Percentiles rank a stretch among this genome's conserved stretches.
These are phyloP conservation scores for Brassica nigra DNA, from an alignment of 345 rosid species.

Conservation along the genomic window DNA sequence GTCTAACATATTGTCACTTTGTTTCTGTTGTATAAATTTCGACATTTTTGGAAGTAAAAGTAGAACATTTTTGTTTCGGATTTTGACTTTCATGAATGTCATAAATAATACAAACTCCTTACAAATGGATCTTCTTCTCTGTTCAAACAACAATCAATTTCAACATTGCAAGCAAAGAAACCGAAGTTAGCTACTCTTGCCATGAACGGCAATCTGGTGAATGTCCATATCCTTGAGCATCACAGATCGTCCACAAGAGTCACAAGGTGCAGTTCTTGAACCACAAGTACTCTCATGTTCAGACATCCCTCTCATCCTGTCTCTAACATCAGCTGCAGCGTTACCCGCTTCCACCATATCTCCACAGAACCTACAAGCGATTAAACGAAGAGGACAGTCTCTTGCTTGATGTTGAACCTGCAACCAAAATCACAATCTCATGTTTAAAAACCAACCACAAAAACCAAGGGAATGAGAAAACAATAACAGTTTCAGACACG, in stretches of 20 bases:
- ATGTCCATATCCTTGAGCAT: slow-evolving; percentile 98
- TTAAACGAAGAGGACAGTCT: slow-evolving; percentile 65
- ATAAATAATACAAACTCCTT: slow-evolving; percentile 15
- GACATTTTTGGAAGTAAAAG: slow-evolving; percentile 23
- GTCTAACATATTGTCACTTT: background rate
- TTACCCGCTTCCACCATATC: slow-evolving; percentile 93
- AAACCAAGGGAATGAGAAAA: background rate
- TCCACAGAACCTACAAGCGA: slow-evolving; percentile 85
- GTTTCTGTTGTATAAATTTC: background rate
- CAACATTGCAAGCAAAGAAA: background rate
- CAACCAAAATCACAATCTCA: slow-evolving; percentile 34
- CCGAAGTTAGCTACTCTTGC: slow-evolving; percentile 49
- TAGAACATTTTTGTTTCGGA: background rate
- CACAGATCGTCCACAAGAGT: slow-evolving; percentile 91
- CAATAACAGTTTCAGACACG: background rate
- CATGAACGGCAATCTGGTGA: slow-evolving; percentile 90
- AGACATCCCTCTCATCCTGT: slow-evolving; percentile 79
- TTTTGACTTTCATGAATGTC: slow-evolving; percentile 11
- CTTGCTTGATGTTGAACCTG: slow-evolving; percentile 88
- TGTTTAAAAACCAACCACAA: background rate
- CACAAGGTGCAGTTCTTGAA: slow-evolving; percentile 91
- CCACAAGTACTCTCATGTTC: slow-evolving; percentile 97
- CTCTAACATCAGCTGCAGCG: slow-evolving; percentile 67
- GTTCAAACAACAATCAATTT: slow-evolving; percentile 19
- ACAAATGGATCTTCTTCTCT: slow-evolving; percentile 26